Evolutionary conservation across 2,329 filamentous ascomycete genomes (phyloP).

Genomic region (Exophiala sideris): DNA sequence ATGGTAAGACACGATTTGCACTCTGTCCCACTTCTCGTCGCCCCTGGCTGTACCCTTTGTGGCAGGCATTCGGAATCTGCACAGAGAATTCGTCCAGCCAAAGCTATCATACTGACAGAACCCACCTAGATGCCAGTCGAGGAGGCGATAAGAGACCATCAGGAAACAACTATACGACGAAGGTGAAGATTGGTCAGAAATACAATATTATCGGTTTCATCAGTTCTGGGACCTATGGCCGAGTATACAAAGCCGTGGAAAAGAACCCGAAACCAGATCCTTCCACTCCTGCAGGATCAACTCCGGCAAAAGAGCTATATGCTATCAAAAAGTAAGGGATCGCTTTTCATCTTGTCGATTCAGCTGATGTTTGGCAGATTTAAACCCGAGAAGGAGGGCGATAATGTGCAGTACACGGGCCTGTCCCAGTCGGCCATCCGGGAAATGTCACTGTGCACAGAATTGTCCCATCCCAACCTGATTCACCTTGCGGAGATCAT

Average conservation of each 20-base stretch:
- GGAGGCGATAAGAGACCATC: conserved; percentile 38
- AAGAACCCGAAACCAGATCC: conserved; percentile 58
- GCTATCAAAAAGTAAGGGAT: conserved; percentile 86
- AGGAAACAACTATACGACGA: conserved; percentile 57
- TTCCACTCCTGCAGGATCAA: conserved; percentile 18
- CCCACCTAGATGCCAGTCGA: conserved; percentile 7
- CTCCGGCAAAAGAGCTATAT: conserved; percentile 64
- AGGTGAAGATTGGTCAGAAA: conserved; percentile 84
- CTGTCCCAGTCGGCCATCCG: conserved; percentile 96
- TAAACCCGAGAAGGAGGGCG: conserved; percentile 97
- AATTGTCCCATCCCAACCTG: conserved; percentile 83
- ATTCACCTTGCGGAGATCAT: conserved; percentile 93
- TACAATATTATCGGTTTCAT: conserved; percentile 97
- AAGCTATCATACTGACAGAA: not conserved
- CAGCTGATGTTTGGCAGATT: conserved; percentile 50
- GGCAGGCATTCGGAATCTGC: too few relatives aligned
- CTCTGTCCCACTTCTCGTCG: not conserved
- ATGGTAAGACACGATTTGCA: conserved; percentile 6
- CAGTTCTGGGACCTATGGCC: conserved; percentile 93
- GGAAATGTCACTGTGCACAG: conserved; percentile 95
- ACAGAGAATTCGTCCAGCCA: too few relatives aligned
- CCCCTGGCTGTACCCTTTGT: not conserved
- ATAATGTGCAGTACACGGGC: conserved; percentile 89
- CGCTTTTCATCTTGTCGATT: not conserved
- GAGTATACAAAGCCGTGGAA: conserved; percentile 91